These are phyloP conservation scores for Phytomonas sp. DNA, from an alignment of 208 protist genomes.

Conservation along the genomic window DNA sequence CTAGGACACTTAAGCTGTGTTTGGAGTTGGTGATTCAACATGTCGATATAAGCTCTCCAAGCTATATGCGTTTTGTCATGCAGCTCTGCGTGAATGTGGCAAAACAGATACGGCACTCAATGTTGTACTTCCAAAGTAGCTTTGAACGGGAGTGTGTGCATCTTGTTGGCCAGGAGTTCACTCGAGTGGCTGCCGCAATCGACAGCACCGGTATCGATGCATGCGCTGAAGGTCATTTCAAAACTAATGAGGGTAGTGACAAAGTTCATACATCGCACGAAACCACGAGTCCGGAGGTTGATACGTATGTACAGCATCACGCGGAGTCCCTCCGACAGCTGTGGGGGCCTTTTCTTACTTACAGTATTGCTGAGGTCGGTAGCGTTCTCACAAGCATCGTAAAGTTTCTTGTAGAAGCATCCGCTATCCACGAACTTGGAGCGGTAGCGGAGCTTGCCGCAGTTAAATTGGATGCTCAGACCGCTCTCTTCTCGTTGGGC, in stretches of 20 bases:
- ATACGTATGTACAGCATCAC: constrained; percentile 17
- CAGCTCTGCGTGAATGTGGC: constrained; percentile 66
- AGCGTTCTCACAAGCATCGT: constrained; percentile 38
- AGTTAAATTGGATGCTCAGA: constrained; percentile 46
- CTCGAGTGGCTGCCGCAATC: not conserved
- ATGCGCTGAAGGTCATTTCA: not conserved
- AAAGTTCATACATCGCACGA: not conserved
- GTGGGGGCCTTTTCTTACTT: constrained; percentile 51
- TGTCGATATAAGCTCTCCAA: constrained; percentile 31
- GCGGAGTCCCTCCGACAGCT: constrained; percentile 22
- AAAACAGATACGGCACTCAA: constrained; percentile 49
- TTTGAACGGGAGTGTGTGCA: constrained; percentile 24
- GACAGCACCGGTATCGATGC: not conserved
- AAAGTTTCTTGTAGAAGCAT: constrained; percentile 36
- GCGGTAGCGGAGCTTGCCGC: constrained; percentile 30
- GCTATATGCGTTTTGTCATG: constrained; percentile 46
- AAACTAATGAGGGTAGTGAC: not conserved
- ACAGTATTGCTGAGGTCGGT: constrained; percentile 38
- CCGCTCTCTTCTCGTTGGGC: constrained; percentile 35
- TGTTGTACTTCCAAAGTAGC: constrained; percentile 34
- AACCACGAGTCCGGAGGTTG: not conserved
- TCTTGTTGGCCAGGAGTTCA: not conserved
- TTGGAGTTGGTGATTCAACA: constrained; percentile 37
- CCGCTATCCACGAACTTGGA: constrained; percentile 25
- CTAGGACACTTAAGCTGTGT: constrained; percentile 40